Evolutionary conservation across 192 early-diverging fungal species (phyloP), one percentile per base, ranked within the genome.

Genomic region (Dimargaris xerosporica): DNA sequence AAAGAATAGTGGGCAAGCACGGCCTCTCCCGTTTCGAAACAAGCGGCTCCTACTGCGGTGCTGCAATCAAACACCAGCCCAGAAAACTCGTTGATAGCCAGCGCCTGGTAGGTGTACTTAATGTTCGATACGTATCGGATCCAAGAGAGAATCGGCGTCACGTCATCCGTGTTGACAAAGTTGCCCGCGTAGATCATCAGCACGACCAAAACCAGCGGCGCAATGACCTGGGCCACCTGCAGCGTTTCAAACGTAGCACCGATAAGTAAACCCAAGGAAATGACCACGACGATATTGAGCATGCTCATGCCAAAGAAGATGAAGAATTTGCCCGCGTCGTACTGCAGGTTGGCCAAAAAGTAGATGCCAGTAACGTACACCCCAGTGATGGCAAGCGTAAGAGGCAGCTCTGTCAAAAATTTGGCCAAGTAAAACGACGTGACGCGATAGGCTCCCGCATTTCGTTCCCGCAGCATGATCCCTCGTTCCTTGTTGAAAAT

Each of bases 401-500:
- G 82, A 63, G 58, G 58, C 43, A 75, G 46, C 30, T 71, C 72
- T 5, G 78, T 77, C 16, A 84, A 66, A 61, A 80, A 64, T 66
- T 85, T 86, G 42, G 84, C 80, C 39, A 84, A 41, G 59, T 75
- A 86, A 59, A 75, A 84, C 21, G 82, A 69, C 5, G 77, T 74
- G 39, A 80, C 65, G 34, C 86, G 73, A 75, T 83, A 89, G 28
- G 79, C 74, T 0, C 82, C 81, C 34, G 75, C 67, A 6, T 81
- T 78, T 0, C 86, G 74, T 72, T 89, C 86, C 6, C 83, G 75
- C 19, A 74, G 63, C 71, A 85, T 75, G 44, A 81, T 82, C 51
- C 65, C 66, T 16, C 74, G 74, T 62, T 82, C 71, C 46, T 70
- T 50, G 34, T 68, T 71, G 67, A 73, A 77, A 21, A 73, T 52